Evolutionary conservation across 805 yeast genomes (phyloP).

Genomic region (Hanseniaspora lindneri): DNA sequence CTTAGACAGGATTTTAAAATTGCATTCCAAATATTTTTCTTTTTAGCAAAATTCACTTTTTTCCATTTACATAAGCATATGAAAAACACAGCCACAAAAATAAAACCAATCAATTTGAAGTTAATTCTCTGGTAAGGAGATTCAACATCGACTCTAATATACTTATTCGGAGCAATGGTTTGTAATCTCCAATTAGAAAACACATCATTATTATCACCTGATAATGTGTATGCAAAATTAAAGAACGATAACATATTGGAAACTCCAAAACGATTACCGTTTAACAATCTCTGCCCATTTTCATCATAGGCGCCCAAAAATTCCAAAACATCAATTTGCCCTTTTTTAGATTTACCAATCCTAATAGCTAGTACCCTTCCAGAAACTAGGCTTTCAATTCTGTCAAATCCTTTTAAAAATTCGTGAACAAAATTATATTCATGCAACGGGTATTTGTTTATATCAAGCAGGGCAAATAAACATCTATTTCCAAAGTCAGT

Average conservation of each 20-base stretch:
- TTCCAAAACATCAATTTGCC: background rate
- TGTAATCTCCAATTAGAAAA: background rate
- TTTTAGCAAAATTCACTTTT: too few species aligned
- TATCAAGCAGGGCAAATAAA: slow-evolving; percentile 41
- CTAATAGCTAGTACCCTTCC: slow-evolving; percentile 20
- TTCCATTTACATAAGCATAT: too few species aligned
- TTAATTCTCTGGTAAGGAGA: background rate
- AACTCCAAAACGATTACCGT: background rate
- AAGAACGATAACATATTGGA: background rate
- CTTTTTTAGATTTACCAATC: background rate
- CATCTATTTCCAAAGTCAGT: slow-evolving; percentile 33
- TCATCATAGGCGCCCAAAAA: background rate
- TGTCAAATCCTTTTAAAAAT: background rate
- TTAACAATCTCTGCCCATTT: background rate
- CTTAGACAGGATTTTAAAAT: too few species aligned
- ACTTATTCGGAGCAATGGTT: background rate
- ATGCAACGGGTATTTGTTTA: slow-evolving; percentile 27
- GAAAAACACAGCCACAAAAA: too few species aligned
- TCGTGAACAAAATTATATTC: slow-evolving; percentile 11
- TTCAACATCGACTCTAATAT: background rate
- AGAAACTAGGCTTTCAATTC: slow-evolving; percentile 15
- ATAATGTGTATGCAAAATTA: background rate
- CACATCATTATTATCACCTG: background rate
- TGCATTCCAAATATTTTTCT: too few species aligned
- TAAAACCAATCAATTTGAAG: too few species aligned